A percentile compares a stretch with the other conserved stretches of the same genome.
Conservation (phyloP, 2,329 filamentous ascomycete genomes). For the Fusarium luffae region DNA sequence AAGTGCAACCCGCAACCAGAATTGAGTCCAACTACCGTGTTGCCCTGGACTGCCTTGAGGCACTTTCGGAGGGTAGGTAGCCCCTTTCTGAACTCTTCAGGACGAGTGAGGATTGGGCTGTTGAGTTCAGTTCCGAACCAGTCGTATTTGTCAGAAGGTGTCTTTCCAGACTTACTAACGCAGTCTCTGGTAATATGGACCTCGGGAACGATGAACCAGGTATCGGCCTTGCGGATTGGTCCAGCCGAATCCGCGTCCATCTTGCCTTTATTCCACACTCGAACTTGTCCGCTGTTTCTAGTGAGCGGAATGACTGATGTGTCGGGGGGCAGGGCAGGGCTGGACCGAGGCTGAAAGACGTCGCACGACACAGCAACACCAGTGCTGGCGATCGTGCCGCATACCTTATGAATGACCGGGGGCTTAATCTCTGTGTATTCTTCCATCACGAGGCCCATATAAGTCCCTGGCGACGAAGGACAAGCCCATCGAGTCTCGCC, state of each 20-base stretch:
- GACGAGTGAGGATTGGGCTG: slow-evolving; percentile 37
- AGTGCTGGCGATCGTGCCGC: slow-evolving; percentile 31
- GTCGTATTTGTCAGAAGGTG: slow-evolving; percentile 33
- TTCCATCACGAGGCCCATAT: slow-evolving; percentile 25
- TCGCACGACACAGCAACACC: slow-evolving; percentile 38
- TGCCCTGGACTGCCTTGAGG: slow-evolving; percentile 29
- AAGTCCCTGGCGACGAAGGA: slow-evolving; percentile 11
- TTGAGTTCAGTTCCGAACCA: slow-evolving; percentile 46
- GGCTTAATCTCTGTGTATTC: slow-evolving; percentile 16
- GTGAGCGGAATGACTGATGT: slow-evolving; percentile 24
- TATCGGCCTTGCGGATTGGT: slow-evolving; percentile 13
- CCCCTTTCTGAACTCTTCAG: slow-evolving; percentile 30
- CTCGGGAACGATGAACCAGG: slow-evolving; percentile 41
- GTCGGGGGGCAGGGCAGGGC: slow-evolving; percentile 7
- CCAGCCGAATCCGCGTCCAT: not conserved
- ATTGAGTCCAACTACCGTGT: slow-evolving; percentile 43
- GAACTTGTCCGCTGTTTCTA: slow-evolving; percentile 21
- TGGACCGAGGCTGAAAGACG: slow-evolving; percentile 5
- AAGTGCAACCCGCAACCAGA: slow-evolving; percentile 44
- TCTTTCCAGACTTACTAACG: slow-evolving; percentile 20
- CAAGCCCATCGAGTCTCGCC: slow-evolving; percentile 28
- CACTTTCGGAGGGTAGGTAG: slow-evolving; percentile 39
- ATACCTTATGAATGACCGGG: slow-evolving; percentile 37
- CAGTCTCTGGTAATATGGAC: slow-evolving; percentile 38
- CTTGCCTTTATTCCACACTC: slow-evolving; percentile 35